phyloP scores from a whole-genome alignment of 352 stramenopile genomes.

The Pythium aquatile region DNA sequence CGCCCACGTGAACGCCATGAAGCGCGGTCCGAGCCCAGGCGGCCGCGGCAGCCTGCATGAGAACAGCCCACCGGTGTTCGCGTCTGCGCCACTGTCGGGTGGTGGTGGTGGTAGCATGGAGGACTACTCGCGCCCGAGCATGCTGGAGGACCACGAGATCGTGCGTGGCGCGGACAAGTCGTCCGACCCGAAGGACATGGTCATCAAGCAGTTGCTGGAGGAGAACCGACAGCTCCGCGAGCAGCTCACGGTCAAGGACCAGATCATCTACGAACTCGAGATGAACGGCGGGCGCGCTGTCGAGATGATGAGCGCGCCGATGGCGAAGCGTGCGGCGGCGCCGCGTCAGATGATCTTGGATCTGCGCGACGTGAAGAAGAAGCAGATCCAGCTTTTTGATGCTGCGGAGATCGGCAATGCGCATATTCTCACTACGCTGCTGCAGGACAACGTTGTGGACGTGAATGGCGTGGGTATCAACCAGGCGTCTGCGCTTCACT shows the following conservation, averaged over 20 bases:
- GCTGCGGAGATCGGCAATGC: constrained; percentile 81
- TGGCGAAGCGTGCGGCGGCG: constrained; percentile 47
- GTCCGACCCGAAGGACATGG: constrained; percentile 82
- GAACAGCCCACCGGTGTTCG: constrained; percentile 28
- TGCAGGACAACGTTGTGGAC: constrained; percentile 83
- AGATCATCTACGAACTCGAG: constrained; percentile 83
- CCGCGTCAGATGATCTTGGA: constrained; percentile 79
- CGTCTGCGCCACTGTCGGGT: constrained; percentile 24
- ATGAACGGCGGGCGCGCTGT: constrained; percentile 50
- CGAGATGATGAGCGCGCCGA: constrained; percentile 22
- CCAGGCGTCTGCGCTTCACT: constrained; percentile 77
- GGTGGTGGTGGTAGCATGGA: constrained; percentile 31
- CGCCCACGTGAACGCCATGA: constrained; percentile 73
- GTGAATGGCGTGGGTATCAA: constrained; percentile 87
- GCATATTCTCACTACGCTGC: constrained; percentile 75
- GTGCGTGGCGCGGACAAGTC: constrained; percentile 76
- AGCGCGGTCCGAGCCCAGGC: constrained; percentile 38
- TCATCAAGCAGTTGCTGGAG: constrained; percentile 86
- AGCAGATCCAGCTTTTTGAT: constrained; percentile 88
- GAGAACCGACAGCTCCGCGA: constrained; percentile 78
- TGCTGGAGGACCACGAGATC: constrained; percentile 83
- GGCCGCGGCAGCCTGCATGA: constrained; percentile 77
- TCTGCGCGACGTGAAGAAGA: constrained; percentile 84
- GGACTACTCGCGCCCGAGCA: constrained; percentile 80
- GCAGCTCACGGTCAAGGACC: constrained; percentile 77